Evolutionary conservation across 176 grass and related monocot species (phyloP).

Genomic region (Poa annua): DNA sequence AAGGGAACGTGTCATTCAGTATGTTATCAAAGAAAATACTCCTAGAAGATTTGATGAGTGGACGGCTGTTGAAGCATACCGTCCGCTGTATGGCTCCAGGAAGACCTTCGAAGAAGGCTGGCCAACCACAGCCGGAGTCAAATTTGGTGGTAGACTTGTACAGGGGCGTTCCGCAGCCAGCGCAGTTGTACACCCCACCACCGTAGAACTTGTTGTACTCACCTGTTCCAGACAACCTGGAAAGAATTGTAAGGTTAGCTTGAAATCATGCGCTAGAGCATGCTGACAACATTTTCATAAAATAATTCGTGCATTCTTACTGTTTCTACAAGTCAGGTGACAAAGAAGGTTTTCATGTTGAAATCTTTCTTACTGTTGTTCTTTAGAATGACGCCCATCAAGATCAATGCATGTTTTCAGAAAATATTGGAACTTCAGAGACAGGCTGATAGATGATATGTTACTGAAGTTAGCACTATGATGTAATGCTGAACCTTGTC

Average conservation of each 20-base stretch:
- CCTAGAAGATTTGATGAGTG: background rate
- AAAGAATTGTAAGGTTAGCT: slow-evolving; percentile 21
- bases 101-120: slow-evolving; percentile 85
- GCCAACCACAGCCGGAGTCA: slow-evolving; percentile 91
- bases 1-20: background rate
- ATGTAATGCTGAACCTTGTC: background rate
- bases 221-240: slow-evolving; percentile 63
- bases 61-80: slow-evolving; percentile 38
- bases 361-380: background rate
- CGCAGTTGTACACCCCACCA: slow-evolving; percentile 68
- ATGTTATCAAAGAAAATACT: background rate
- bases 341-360: slow-evolving; percentile 2
- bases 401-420: background rate
- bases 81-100: slow-evolving; percentile 79
- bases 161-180: slow-evolving; percentile 67
- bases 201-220: slow-evolving; percentile 76
- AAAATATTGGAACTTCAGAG: background rate
- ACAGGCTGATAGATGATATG: slow-evolving; percentile 1
- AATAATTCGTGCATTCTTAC: no score
- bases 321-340: background rate
- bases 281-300: background rate
- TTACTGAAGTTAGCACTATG: background rate
- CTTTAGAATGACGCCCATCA: background rate
- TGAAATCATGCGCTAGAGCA: background rate
- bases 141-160: slow-evolving; percentile 95